phyloP scores from a whole-genome alignment of 2,329 filamentous ascomycete species.

The Aureobasidium sp. region DNA sequence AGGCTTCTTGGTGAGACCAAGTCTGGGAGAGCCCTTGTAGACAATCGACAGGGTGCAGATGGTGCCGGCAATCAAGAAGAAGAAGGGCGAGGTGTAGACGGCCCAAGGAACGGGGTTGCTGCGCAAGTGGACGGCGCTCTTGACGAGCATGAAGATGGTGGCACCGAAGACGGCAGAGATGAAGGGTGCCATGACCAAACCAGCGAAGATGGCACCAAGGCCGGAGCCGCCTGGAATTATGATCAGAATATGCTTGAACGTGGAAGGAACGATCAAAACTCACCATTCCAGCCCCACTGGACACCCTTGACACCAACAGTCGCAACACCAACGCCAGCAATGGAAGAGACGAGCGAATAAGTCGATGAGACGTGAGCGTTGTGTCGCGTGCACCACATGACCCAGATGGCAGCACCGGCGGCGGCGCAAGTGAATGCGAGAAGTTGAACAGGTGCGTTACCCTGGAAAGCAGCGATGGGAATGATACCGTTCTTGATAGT shows the following conservation, averaged over 20 bases:
- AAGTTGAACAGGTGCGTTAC: constrained; percentile 38
- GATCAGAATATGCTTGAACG: not conserved
- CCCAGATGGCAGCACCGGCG: constrained; percentile 46
- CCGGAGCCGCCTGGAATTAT: constrained; percentile 28
- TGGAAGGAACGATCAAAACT: not conserved
- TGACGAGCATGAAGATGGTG: constrained; percentile 44
- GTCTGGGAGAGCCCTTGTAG: constrained; percentile 34
- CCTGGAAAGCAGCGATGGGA: constrained; percentile 40
- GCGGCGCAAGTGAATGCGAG: constrained; percentile 41
- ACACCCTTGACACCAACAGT: constrained; percentile 40
- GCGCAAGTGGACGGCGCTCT: constrained; percentile 45
- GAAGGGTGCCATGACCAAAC: constrained; percentile 44
- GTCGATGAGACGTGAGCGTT: constrained; percentile 57
- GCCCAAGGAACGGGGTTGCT: constrained; percentile 44
- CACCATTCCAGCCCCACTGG: constrained; percentile 36
- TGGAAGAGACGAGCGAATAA: constrained; percentile 53
- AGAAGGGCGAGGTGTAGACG: constrained; percentile 43
- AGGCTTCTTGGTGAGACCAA: constrained; percentile 40
- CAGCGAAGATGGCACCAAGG: constrained; percentile 38
- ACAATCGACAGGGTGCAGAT: constrained; percentile 55
- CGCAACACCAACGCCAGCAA: constrained; percentile 55
- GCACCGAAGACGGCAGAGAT: constrained; percentile 44
- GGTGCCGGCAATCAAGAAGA: constrained; percentile 44
- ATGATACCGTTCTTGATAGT: constrained; percentile 46
- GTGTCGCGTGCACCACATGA: constrained; percentile 50